phyloP scores from a whole-genome alignment of 2,329 filamentous ascomycete genomes.

The Alternaria brassicae region DNA sequence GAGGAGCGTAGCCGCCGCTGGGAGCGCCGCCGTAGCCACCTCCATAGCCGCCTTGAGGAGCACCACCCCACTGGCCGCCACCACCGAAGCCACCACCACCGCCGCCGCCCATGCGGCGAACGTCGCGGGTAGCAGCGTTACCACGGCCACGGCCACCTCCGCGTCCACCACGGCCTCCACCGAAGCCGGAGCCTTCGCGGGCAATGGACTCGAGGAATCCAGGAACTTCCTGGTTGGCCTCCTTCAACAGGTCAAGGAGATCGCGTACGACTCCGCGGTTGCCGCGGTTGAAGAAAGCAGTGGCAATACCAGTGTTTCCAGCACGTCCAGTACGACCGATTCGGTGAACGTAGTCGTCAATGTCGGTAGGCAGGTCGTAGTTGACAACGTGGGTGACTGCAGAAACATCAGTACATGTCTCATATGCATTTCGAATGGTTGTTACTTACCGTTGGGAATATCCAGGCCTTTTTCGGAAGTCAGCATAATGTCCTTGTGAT shows the following conservation, averaged over 20 bases:
- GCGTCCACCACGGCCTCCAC: conserved; percentile 74
- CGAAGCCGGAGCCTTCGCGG: conserved; percentile 84
- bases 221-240: conserved; percentile 97
- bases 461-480: conserved; percentile 67
- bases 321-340: conserved; percentile 99
- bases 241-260: conserved; percentile 95
- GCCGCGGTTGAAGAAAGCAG: conserved; percentile 99
- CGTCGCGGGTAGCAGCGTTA: conserved; percentile 78
- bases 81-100: conserved; percentile 65
- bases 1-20: conserved; percentile 53
- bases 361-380: conserved; percentile 98
- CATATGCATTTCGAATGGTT: background rate
- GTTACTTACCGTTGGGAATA: conserved; percentile 74
- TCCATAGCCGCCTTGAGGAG: conserved; percentile 55
- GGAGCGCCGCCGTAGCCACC: conserved; percentile 62
- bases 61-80: conserved; percentile 47
- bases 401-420: background rate
- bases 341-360: conserved; percentile 98
- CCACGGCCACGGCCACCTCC: conserved; percentile 76
- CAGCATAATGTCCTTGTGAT: background rate
- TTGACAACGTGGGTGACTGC: conserved; percentile 85
- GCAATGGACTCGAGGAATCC: conserved; percentile 96
- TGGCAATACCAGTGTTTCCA: conserved; percentile 97
- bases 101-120: conserved; percentile 66
- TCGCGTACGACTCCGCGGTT: conserved; percentile 98